A percentile compares a stretch with the other conserved stretches of the same genome.
Evolutionary conservation across 2,329 filamentous ascomycete genomes (phyloP).

Genomic region (Colletotrichum navitas): DNA sequence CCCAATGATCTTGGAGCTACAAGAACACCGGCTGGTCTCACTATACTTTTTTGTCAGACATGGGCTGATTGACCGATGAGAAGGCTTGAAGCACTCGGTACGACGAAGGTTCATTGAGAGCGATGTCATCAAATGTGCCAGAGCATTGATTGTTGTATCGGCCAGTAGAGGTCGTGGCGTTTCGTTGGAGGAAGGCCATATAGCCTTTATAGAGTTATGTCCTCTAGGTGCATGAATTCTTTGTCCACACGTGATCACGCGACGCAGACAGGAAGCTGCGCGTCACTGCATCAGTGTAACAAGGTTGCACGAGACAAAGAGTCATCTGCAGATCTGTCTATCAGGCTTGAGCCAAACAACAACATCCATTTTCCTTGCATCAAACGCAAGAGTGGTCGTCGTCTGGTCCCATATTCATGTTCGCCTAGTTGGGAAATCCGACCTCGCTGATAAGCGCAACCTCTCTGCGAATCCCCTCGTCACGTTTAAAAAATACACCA

Average conservation of each 20-base stretch:
- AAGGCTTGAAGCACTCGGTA: not conserved
- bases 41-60: not conserved
- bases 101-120: not conserved
- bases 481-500: not conserved
- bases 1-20: slow-evolving; percentile 2
- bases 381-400: not conserved
- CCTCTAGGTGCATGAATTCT: not conserved
- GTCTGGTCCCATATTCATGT: not conserved
- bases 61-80: not conserved
- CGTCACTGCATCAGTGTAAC: not conserved
- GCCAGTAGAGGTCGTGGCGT: not conserved
- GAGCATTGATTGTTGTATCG: slow-evolving; percentile 19
- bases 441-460: not conserved
- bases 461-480: not conserved
- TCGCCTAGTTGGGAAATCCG: not conserved
- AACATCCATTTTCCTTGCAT: not conserved
- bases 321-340: not conserved
- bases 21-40: not conserved
- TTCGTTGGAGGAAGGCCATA: no score
- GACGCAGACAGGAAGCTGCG: slow-evolving; percentile 1
- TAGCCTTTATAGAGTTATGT: not conserved
- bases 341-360: not conserved
- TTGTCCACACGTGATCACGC: slow-evolving; percentile 24
- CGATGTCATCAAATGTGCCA: not conserved
- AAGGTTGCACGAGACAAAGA: not conserved